phyloP scores from a whole-genome alignment of 108 stramenopile genomes.

The Epithemia pelagica region DNA sequence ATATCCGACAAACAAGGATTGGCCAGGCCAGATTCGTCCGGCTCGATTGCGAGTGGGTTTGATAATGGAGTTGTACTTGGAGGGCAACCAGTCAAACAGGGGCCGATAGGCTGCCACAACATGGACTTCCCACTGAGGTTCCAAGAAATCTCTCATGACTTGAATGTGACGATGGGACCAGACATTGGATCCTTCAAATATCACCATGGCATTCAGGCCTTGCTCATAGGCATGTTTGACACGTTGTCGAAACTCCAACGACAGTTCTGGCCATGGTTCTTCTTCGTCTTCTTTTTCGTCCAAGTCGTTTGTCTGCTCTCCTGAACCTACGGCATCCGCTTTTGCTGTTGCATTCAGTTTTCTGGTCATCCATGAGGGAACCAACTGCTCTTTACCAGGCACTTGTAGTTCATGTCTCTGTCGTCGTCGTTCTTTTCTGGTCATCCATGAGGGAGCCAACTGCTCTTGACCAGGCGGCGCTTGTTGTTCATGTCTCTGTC shows the following conservation, averaged over 20 bases:
- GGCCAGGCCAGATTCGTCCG: neutral
- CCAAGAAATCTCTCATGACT: neutral
- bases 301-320: neutral
- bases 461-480: too few species aligned
- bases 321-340: too few species aligned
- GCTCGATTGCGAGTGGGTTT: neutral
- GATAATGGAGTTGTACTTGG: neutral
- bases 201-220: neutral
- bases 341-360: neutral
- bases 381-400: too few species aligned
- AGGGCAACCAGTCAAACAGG: neutral
- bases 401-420: neutral
- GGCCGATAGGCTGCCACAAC: neutral
- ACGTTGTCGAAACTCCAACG: neutral
- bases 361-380: too few species aligned
- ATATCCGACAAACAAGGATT: neutral
- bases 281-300: neutral
- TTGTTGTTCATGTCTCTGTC: neutral
- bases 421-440: neutral
- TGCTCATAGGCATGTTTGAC: neutral
- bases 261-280: neutral
- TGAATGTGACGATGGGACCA: conserved; percentile 1
- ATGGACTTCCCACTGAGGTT: neutral
- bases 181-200: neutral
- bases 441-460: too few species aligned